A percentile compares a stretch with the other conserved stretches of the same genome.
Evolutionary conservation across 202 grass and related monocot species (phyloP).

Genomic region (Elaeis oleifera): DNA sequence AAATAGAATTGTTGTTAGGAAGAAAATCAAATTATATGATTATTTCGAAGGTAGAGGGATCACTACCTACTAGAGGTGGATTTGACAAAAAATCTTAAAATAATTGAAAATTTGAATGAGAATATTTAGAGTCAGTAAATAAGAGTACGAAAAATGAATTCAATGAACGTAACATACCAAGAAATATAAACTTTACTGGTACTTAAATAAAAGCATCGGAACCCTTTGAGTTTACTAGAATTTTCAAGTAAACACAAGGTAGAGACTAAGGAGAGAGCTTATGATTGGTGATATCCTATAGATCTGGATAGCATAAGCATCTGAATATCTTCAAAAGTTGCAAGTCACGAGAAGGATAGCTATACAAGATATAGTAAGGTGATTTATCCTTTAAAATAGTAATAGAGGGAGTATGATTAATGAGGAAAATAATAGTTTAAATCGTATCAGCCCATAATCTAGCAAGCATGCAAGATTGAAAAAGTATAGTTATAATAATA

Average conservation of each 20-base stretch:
- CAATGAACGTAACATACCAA: too few species aligned
- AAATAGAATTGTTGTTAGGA: neutral
- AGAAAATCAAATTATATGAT: neutral
- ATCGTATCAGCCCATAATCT: neutral
- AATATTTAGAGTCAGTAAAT: neutral
- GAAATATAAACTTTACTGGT: too few species aligned
- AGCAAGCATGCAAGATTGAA: neutral
- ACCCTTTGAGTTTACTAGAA: neutral
- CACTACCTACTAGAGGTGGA: neutral
- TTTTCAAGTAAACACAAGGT: neutral
- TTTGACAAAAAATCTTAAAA: neutral
- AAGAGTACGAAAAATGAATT: neutral
- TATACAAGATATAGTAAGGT: neutral
- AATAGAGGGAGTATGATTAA: neutral
- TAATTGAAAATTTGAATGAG: neutral
- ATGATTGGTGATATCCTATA: neutral
- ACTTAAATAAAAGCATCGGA: too few species aligned
- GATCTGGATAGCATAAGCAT: neutral
- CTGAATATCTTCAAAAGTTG: neutral
- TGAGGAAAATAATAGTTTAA: neutral
- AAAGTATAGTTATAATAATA: neutral
- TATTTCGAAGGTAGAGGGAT: neutral
- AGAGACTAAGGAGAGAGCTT: neutral
- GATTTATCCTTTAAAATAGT: neutral
- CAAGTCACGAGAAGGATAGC: neutral